A percentile compares a stretch with the other conserved stretches of the same genome.
Conservation (phyloP, 2,329 filamentous ascomycete species). For the Cercospora janseana region DNA sequence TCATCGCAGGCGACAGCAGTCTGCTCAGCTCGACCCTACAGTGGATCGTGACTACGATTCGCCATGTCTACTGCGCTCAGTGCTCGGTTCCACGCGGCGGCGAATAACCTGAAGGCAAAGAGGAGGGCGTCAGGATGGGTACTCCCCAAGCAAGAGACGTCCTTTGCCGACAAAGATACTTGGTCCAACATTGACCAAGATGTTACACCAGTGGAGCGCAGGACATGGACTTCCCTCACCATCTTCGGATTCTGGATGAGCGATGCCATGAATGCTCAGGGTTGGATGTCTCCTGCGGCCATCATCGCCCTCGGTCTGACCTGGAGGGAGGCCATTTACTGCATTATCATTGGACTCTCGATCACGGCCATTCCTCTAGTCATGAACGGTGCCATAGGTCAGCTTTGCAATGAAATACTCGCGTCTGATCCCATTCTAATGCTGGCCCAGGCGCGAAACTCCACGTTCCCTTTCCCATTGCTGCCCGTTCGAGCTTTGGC, state of each 20-base stretch:
- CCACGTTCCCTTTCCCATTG: conserved; percentile 57
- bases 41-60: no score
- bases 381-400: conserved; percentile 48
- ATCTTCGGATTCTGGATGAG: conserved; percentile 49
- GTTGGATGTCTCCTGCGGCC: conserved; percentile 48
- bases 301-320: conserved; percentile 49
- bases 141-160: conserved; percentile 41
- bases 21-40: background rate
- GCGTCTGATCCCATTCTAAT: background rate
- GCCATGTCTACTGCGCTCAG: conserved; percentile 27
- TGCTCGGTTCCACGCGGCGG: conserved; percentile 34
- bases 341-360: conserved; percentile 37
- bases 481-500: conserved; percentile 56
- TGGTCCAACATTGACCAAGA: conserved; percentile 50
- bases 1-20: background rate
- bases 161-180: conserved; percentile 43
- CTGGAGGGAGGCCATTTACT: conserved; percentile 41
- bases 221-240: conserved; percentile 47
- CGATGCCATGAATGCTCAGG: conserved; percentile 47
- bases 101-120: conserved; percentile 39
- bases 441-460: conserved; percentile 39
- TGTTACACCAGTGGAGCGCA: conserved; percentile 46
- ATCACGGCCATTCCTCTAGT: conserved; percentile 34
- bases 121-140: conserved; percentile 43
- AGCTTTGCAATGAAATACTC: background rate